Conservation (phyloP, 257 asterid genomes). For the Plectranthus barbatus region DNA sequence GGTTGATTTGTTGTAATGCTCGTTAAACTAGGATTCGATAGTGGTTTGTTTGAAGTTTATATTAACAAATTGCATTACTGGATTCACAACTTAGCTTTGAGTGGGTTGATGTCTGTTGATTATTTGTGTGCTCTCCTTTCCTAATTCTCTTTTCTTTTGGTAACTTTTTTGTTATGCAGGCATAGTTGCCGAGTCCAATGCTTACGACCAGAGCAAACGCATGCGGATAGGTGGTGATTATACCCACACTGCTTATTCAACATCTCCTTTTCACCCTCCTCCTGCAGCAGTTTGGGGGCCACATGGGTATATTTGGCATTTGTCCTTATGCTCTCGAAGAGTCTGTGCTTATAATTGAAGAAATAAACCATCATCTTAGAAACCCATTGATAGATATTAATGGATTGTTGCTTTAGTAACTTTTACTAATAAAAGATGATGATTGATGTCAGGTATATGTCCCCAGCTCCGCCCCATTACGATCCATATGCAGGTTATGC, state of each 20-base stretch:
- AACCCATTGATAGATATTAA: neutral
- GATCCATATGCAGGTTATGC: slow-evolving; percentile 93
- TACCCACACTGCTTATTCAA: slow-evolving; percentile 68
- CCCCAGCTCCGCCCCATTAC: slow-evolving; percentile 91
- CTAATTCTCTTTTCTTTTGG: neutral
- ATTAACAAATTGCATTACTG: neutral
- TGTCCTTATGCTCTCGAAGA: neutral
- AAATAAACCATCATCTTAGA: neutral
- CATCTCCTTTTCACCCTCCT: slow-evolving; percentile 98
- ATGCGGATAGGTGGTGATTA: slow-evolving; percentile 95
- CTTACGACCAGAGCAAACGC: slow-evolving; percentile 93
- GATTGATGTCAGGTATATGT: slow-evolving; percentile 58
- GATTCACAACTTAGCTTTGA: neutral
- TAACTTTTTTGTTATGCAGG: slow-evolving; percentile 24
- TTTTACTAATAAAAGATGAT: slow-evolving; percentile 9
- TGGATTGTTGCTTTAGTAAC: neutral
- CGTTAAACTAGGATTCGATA: neutral
- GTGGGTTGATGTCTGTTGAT: neutral
- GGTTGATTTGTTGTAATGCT: neutral
- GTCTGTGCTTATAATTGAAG: neutral
- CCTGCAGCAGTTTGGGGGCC: slow-evolving; percentile 91
- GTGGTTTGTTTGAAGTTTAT: neutral
- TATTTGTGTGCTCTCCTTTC: neutral
- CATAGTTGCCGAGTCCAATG: slow-evolving; percentile 70
- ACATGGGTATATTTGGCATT: slow-evolving; percentile 53